phyloP scores from a whole-genome alignment of 768 basidiomycete genomes.

The Boletus sp. region DNA sequence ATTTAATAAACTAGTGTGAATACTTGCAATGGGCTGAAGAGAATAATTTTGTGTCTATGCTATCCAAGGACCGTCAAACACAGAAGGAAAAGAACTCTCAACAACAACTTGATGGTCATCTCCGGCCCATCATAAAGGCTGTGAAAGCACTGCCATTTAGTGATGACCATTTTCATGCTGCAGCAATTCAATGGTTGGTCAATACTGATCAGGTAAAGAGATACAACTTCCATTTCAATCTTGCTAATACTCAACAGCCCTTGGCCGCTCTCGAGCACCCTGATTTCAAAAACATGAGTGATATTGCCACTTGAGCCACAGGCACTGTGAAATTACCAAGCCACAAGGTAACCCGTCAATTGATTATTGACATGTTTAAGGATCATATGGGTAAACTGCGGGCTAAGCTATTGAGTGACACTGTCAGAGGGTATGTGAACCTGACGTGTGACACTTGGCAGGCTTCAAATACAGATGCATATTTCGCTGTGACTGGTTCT shows the following conservation, averaged over 20 bases:
- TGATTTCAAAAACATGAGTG: background rate
- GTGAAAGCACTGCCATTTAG: background rate
- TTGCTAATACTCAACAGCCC: too few relatives aligned
- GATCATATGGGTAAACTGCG: background rate
- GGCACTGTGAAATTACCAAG: background rate
- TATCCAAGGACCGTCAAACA: background rate
- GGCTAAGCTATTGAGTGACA: too few relatives aligned
- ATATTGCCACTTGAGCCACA: background rate
- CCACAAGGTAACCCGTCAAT: background rate
- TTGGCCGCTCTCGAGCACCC: background rate
- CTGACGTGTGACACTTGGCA: constrained; percentile 8
- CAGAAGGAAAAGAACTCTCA: too few relatives aligned
- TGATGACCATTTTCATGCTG: background rate
- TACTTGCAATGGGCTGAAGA: background rate
- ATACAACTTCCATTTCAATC: too few relatives aligned
- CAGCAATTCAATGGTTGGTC: background rate
- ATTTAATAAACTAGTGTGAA: too few relatives aligned
- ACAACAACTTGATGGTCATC: too few relatives aligned
- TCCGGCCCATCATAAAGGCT: too few relatives aligned
- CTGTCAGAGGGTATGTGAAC: too few relatives aligned
- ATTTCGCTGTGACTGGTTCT: background rate
- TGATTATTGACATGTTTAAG: background rate
- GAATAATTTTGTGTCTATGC: background rate
- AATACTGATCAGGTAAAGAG: background rate
- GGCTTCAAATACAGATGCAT: background rate